phyloP scores from a whole-genome alignment of 2,329 filamentous ascomycete genomes.

The Microdochium nivale region DNA sequence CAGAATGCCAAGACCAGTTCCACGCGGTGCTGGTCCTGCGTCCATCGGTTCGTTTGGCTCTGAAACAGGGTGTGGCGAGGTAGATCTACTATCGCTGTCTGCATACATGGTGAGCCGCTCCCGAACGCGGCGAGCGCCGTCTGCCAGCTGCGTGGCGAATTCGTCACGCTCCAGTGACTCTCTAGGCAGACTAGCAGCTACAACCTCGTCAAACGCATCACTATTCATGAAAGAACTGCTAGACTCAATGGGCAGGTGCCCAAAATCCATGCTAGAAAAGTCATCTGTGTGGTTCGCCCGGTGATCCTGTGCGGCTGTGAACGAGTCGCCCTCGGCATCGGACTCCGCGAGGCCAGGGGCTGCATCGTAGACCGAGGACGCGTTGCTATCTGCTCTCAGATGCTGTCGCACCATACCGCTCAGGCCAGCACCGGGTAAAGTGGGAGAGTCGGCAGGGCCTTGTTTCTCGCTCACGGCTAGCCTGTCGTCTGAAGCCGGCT shows the following conservation, averaged over 20 bases:
- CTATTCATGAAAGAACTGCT: neutral
- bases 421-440: slow-evolving; percentile 61
- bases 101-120: slow-evolving; percentile 64
- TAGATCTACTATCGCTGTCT: slow-evolving; percentile 48
- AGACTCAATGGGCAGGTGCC: neutral
- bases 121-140: slow-evolving; percentile 61
- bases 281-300: neutral
- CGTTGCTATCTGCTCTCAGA: slow-evolving; percentile 69
- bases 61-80: slow-evolving; percentile 27
- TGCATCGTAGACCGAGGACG: slow-evolving; percentile 67
- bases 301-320: neutral
- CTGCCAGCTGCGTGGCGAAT: slow-evolving; percentile 64
- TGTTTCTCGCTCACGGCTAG: neutral
- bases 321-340: neutral
- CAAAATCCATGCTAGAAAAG: neutral
- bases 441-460: slow-evolving; percentile 60
- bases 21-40: slow-evolving; percentile 22
- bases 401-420: slow-evolving; percentile 80
- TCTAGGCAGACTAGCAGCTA: neutral
- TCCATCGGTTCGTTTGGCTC: slow-evolving; percentile 23
- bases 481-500: neutral
- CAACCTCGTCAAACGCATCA: neutral
- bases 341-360: slow-evolving; percentile 18
- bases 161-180: slow-evolving; percentile 40
- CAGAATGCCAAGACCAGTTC: slow-evolving; percentile 55